phyloP scores from a whole-genome alignment of 768 basidiomycete genomes.

The Candolleomyces efflorescens region DNA sequence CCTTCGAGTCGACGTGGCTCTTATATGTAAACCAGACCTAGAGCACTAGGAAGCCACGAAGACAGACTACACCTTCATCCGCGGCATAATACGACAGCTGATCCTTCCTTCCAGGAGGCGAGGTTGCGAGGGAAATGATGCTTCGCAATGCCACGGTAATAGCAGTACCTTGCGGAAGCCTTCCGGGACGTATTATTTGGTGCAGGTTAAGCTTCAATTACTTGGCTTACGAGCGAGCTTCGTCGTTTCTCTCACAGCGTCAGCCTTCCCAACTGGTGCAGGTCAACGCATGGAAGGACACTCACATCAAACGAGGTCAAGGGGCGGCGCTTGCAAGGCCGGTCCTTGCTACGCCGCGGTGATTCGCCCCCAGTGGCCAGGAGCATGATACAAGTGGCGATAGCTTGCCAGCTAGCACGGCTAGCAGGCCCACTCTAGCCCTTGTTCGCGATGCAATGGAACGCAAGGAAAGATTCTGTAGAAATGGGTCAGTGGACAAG shows the following conservation, averaged over 20 bases:
- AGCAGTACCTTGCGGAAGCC: not conserved
- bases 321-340: too few relatives aligned
- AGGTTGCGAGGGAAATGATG: not conserved
- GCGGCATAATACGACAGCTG: not conserved
- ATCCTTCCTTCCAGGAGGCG: conserved; percentile 5
- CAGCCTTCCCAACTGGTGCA: too few relatives aligned
- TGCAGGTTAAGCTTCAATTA: not conserved
- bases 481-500: too few relatives aligned
- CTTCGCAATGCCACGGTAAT: not conserved
- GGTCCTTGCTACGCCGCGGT: too few relatives aligned
- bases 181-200: not conserved
- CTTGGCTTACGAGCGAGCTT: not conserved
- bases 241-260: not conserved
- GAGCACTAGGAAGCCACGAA: not conserved
- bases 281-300: too few relatives aligned
- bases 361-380: too few relatives aligned
- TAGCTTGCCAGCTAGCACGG: too few relatives aligned
- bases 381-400: too few relatives aligned
- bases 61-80: not conserved
- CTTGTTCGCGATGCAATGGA: too few relatives aligned
- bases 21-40: not conserved
- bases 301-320: too few relatives aligned
- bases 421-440: too few relatives aligned
- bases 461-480: too few relatives aligned
- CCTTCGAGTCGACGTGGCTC: not conserved